Base-by-base conservation (phyloP, 2,329 filamentous ascomycete species). In the Colletotrichum sansevieriae region DNA sequence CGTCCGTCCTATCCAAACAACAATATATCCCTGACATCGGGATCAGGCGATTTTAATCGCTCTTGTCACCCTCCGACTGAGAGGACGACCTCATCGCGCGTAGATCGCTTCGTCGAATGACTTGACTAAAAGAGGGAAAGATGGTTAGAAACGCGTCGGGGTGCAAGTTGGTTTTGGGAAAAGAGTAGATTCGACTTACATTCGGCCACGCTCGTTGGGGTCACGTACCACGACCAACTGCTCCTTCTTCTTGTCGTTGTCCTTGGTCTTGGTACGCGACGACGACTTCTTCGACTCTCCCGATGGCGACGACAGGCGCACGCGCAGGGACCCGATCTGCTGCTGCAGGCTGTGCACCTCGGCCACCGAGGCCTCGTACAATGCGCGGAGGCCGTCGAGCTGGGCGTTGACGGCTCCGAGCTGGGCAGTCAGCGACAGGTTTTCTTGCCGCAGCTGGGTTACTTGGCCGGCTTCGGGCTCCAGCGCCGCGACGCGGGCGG, bases 161-260 rank as follows among this genome's bases (percentile, higher is more conserved):
- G 1, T 52, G 2, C 41, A 22, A 22, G 12, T 13, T 29, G 29
- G 29, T 8, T 2, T 2, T 7, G 29, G 29, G 5, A 43, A 8
- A 2, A 22, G 13, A 22, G 33, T 7, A 13, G 5, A 0, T 13
- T 5, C 18, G 8, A 63, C 70, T 71, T 43, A 71, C 70, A 71
- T 68, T 22, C 56, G 63, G n/a, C 65, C 64, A 20, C 70, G 64
- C 25, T 71, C 70, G 18, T 60, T 69, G 33, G 70, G 70, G 54
- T 71, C 65, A 2, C 70, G 64, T 7, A 71, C 61, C 2, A 71
- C 68, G 18, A 71, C 68, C 58, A 71, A 33, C 60, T 71, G 68
- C 20, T 70, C 67, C 57, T 68, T 61, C 61, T 71, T 71, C 58
- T 71, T 70, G 12, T 70, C 70, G 33, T 49, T 55, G 5, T 71